A percentile compares a stretch with the other conserved stretches of the same genome.
These are phyloP conservation scores for Metroxylon sagu DNA, from an alignment of 176 grass and related monocot species.

Conservation along the genomic window DNA sequence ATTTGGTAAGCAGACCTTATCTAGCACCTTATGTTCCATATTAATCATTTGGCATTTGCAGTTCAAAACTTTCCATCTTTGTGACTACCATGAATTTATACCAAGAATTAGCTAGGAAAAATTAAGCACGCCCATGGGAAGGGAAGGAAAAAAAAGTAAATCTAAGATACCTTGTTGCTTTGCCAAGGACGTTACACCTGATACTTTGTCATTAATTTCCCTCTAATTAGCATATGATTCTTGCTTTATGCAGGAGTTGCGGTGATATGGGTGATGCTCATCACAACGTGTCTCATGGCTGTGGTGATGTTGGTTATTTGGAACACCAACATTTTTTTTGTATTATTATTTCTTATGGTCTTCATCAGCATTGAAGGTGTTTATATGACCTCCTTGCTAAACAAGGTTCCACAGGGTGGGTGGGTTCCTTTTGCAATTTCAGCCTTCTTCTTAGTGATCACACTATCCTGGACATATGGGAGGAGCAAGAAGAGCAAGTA, in stretches of 20 bases:
- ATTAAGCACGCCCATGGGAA: no score
- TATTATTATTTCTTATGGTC: constrained; percentile 26
- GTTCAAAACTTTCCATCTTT: no score
- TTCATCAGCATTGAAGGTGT: constrained; percentile 44
- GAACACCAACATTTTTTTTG: constrained; percentile 27
- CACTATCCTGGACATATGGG: constrained; percentile 75
- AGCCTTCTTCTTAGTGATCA: constrained; percentile 55
- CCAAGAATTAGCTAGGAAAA: no score
- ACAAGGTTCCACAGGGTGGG: constrained; percentile 59
- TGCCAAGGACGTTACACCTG: no score
- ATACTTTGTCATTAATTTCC: background rate
- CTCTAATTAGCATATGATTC: background rate
- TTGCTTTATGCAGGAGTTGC: constrained; percentile 40
- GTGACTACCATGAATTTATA: no score
- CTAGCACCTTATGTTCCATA: no score
- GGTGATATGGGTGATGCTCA: constrained; percentile 91
- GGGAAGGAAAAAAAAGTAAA: no score
- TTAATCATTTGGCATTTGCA: no score
- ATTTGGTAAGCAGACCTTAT: constrained; percentile 35
- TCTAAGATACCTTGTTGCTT: no score
- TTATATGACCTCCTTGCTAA: constrained; percentile 59
- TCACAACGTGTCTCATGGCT: constrained; percentile 53
- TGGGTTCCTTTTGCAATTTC: constrained; percentile 85
- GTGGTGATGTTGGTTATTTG: constrained; percentile 71
- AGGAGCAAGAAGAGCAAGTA: constrained; percentile 63